These are phyloP conservation scores for Aschersonia sp. DNA, from an alignment of 2,329 filamentous ascomycete genomes.

Conservation along the genomic window DNA sequence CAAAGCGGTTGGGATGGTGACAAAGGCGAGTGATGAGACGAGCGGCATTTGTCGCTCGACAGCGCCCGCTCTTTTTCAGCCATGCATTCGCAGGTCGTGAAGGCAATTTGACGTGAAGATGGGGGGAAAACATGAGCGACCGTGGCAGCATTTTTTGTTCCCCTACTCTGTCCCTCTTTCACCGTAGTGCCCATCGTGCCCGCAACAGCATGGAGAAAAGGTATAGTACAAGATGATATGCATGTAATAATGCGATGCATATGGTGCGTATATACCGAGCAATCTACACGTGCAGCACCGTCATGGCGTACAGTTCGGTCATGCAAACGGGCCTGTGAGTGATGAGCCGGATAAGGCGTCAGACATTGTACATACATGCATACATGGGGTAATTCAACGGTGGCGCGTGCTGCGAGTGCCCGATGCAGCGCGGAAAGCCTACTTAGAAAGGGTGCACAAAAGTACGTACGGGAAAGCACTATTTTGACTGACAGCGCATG, in stretches of 20 bases:
- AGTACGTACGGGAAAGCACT: no score
- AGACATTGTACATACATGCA: background rate
- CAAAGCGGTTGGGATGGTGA: background rate
- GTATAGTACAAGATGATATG: background rate
- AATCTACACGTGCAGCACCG: background rate
- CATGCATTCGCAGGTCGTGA: no score
- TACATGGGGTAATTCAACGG: background rate
- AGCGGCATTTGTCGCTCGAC: no score
- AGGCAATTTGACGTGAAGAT: background rate
- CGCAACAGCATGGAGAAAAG: background rate
- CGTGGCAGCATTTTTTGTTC: background rate
- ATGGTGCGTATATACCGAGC: background rate
- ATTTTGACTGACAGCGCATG: no score
- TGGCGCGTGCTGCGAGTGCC: background rate
- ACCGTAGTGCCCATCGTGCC: background rate
- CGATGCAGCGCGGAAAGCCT: background rate
- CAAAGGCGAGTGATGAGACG: background rate
- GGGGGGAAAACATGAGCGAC: background rate
- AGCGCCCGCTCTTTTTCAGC: no score
- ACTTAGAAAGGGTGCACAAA: no score
- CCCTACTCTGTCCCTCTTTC: background rate
- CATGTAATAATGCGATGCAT: background rate
- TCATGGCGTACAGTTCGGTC: background rate
- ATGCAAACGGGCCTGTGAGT: background rate
- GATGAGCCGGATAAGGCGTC: background rate